Conservation (phyloP, 371 early-diverging fungal species). For the Zopfochytrium polystomum region DNA sequence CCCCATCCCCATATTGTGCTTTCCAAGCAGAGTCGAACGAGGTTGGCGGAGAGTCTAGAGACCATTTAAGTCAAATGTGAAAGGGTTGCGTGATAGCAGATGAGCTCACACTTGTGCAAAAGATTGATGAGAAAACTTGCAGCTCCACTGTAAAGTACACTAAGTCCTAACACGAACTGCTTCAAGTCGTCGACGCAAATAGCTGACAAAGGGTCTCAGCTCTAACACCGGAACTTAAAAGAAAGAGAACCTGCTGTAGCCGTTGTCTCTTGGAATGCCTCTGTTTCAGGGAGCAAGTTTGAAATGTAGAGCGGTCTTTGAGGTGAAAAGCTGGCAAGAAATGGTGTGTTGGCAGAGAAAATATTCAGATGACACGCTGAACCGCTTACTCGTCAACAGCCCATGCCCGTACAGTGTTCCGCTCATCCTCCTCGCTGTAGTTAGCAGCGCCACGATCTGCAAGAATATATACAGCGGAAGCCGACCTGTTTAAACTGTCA, state of each 20-base stretch:
- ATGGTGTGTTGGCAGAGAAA: not conserved
- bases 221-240: not conserved
- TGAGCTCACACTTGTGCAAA: slow-evolving; percentile 53
- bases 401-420: slow-evolving; percentile 59
- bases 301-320: slow-evolving; percentile 66
- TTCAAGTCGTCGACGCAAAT: slow-evolving; percentile 72
- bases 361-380: not conserved
- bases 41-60: slow-evolving; percentile 42
- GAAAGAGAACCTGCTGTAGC: slow-evolving; percentile 46
- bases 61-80: not conserved
- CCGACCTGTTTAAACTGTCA: slow-evolving; percentile 19
- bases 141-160: slow-evolving; percentile 64
- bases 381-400: slow-evolving; percentile 53
- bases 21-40: slow-evolving; percentile 68
- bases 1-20: slow-evolving; percentile 74
- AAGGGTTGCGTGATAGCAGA: not conserved
- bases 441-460: slow-evolving; percentile 42
- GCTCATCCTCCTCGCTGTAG: slow-evolving; percentile 32
- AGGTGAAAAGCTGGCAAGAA: slow-evolving; percentile 36
- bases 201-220: too few relatives aligned
- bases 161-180: slow-evolving; percentile 67
- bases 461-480: slow-evolving; percentile 37
- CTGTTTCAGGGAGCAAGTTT: slow-evolving; percentile 66
- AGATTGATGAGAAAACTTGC: slow-evolving; percentile 68
- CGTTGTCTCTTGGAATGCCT: slow-evolving; percentile 59